Conservation (phyloP, 108 stramenopile species). For the Fragilariopsis cylindrus region DNA sequence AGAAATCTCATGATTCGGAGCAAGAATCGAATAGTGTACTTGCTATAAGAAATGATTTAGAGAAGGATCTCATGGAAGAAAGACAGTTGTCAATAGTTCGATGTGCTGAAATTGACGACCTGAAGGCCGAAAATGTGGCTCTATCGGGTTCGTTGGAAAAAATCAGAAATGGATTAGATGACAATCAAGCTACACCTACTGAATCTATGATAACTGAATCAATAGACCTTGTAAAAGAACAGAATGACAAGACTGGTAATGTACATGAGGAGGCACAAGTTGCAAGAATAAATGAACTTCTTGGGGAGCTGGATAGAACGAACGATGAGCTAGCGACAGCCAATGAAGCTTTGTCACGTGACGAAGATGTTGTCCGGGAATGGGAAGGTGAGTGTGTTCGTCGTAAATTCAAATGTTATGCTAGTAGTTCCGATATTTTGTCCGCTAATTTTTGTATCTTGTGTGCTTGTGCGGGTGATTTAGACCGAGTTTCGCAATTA, state of each 20-base stretch:
- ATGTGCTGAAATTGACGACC: background rate
- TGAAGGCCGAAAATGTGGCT: constrained; percentile 4
- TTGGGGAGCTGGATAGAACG: constrained; percentile 2
- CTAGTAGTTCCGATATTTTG: no score
- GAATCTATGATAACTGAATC: background rate
- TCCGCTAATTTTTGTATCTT: no score
- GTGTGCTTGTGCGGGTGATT: background rate
- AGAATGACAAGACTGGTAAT: constrained; percentile 7
- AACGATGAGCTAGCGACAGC: background rate
- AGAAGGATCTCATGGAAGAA: constrained; percentile 3
- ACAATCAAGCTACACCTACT: background rate
- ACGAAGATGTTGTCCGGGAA: background rate
- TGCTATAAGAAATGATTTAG: background rate
- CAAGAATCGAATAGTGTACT: background rate
- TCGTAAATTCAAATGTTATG: no score
- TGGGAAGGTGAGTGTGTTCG: constrained; percentile 18
- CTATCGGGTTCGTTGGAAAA: background rate
- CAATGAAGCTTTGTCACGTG: constrained; percentile 7
- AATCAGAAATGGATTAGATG: background rate
- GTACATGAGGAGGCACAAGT: constrained; percentile 2
- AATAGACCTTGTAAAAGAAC: background rate
- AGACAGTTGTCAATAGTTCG: background rate
- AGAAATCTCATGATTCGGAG: background rate
- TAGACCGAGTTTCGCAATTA: constrained; percentile 33
- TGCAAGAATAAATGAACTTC: constrained; percentile 4